Percentiles rank a stretch among this genome's conserved stretches.
phyloP scores from a whole-genome alignment of 2,329 filamentous ascomycete genomes.

The Neonectria hederae region DNA sequence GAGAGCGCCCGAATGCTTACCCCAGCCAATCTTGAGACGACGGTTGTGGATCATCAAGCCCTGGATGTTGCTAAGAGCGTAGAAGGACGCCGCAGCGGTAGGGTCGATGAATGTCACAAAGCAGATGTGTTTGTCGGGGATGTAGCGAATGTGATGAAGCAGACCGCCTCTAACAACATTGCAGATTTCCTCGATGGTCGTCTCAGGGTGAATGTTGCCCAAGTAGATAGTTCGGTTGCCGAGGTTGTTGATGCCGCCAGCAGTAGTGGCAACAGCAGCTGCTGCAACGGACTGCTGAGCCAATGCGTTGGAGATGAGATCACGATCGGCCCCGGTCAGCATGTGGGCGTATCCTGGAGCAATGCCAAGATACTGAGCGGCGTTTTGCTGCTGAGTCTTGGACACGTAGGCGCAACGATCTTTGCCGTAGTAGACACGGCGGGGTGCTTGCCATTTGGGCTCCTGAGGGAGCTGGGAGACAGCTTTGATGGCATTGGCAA shows the following conservation, averaged over 20 bases:
- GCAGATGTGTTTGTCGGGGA: conserved; percentile 99
- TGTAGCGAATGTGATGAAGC: conserved; percentile 97
- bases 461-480: conserved; percentile 96
- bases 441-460: conserved; percentile 93
- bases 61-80: conserved; percentile 95
- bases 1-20: conserved; percentile 96
- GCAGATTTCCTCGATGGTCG: conserved; percentile 99
- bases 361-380: conserved; percentile 96
- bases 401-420: conserved; percentile 98
- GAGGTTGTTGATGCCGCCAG: conserved; percentile 95
- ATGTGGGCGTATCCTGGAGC: conserved; percentile 96
- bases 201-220: conserved; percentile 98
- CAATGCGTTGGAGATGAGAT: conserved; percentile 94
- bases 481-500: conserved; percentile 98
- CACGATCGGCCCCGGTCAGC: conserved; percentile 93
- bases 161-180: conserved; percentile 97
- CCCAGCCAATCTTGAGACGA: conserved; percentile 98
- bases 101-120: conserved; percentile 99
- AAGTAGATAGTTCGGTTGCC: conserved; percentile 98
- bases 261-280: conserved; percentile 94
- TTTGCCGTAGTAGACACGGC: conserved; percentile 98
- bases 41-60: conserved; percentile 99
- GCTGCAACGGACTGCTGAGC: conserved; percentile 98
- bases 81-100: conserved; percentile 96
- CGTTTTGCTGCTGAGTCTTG: conserved; percentile 99